Conservation (phyloP, 768 basidiomycete species). For the Cytidiella melzeri region DNA sequence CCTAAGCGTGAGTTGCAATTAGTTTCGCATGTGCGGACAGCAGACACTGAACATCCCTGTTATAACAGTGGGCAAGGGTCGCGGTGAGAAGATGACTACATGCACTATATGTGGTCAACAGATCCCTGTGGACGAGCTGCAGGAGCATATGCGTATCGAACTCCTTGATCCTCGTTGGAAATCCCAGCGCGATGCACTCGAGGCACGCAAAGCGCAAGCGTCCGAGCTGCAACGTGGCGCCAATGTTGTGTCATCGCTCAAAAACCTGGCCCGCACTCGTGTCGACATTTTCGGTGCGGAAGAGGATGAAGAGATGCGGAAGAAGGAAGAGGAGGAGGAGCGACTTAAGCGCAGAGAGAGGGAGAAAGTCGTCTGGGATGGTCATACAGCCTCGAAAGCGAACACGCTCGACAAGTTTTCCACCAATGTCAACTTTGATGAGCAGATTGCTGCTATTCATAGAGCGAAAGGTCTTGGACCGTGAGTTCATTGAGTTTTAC, state of each 20-base stretch:
- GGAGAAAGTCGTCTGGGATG: conserved; percentile 98
- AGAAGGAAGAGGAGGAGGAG: conserved; percentile 83
- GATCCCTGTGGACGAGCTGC: conserved; percentile 90
- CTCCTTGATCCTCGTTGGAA: conserved; percentile 97
- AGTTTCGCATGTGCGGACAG: no score
- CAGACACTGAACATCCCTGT: no score
- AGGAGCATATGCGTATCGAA: conserved; percentile 98
- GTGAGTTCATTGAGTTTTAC: conserved; percentile 35
- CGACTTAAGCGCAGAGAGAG: conserved; percentile 75
- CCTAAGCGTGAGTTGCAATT: conserved; percentile 63
- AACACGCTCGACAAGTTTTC: conserved; percentile 92
- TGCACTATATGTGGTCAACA: conserved; percentile 95
- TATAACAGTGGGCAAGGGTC: conserved; percentile 48
- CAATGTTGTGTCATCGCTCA: conserved; percentile 90
- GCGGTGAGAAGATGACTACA: conserved; percentile 69
- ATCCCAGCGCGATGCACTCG: conserved; percentile 84
- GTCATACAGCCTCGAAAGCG: conserved; percentile 92
- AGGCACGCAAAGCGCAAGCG: conserved; percentile 84
- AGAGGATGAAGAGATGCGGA: conserved; percentile 85
- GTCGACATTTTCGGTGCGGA: conserved; percentile 97
- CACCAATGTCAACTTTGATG: conserved; percentile 89
- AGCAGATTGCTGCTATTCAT: conserved; percentile 97
- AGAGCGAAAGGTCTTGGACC: conserved; percentile 86
- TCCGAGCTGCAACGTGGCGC: conserved; percentile 87
- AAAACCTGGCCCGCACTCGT: conserved; percentile 89